Evolutionary conservation across 306 rosid genomes (phyloP), one percentile per base, ranked within the genome.

Genomic region (Pyrus bretschneideri): DNA sequence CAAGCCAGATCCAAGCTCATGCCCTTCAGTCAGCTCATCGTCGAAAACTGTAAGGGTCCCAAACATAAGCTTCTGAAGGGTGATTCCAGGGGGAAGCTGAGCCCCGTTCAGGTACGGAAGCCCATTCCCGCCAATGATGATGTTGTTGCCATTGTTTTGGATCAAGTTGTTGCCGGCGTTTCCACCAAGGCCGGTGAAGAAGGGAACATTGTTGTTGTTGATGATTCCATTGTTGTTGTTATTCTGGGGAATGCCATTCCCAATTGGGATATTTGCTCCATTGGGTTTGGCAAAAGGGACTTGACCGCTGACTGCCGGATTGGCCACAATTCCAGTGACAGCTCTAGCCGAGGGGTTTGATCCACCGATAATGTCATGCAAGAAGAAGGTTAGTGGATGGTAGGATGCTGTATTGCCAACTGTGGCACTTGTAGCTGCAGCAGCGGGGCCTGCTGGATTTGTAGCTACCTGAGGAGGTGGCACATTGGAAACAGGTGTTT

Each of bases 241-340:
- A 81, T 83, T 87, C 77, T 90, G 90, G 3, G 96, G 93, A 57
- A 91, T 58, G 5, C 88, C 92, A 3, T 75, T 87, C 72, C 86
- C 83, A 3, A 91, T 78, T 17, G 90, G 87, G 72, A 91, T 13
- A 76, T 82, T 87, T 33, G 98, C 98, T 0, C 98, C 97, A 6
- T 88, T 91, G 6, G 98, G 97, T 85, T 93, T 93, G 14, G 98
- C 91, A 13, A 91, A 93, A 6, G 98, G 96, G 13, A 93, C 91
- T 76, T 90, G 90, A 1, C 97, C 97, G 5, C 86, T 88, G 63
- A 88, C 85, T 1, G 96, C 92, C 0, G 98, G 96, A 75, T 91
- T 91, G 35, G 89, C 74, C 3, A 90, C 97, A 0, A 89, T 85
- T 9, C 97, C 96, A 0, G 96, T 90, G n/a, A 90, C 86, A 0